Evolutionary conservation across 768 basidiomycete species (phyloP), one percentile per base, ranked within the genome.

Genomic region (Tephrocybe sp.): DNA sequence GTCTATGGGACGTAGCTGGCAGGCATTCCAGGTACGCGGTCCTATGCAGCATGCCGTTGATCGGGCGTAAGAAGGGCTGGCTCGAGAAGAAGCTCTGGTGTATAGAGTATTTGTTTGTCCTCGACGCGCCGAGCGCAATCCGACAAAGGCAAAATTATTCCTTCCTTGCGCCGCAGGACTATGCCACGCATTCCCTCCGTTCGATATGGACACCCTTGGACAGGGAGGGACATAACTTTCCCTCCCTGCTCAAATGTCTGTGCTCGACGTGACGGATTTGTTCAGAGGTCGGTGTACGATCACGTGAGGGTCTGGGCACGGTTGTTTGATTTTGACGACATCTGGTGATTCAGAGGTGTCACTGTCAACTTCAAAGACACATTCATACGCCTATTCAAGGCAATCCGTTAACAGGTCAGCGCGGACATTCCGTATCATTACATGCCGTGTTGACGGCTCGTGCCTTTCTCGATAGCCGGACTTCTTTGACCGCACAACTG

Each of bases 11-110:
- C 38, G 19, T 19, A 18, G n/a, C 36, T 9, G 15, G 36, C 3
- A 38, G 51, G 45, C 51, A 53, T 41, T 25, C 48, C 28, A 53
- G 52, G 52, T 53, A 53, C 52, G 52, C 52, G 41, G 28, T n/a
- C 8, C 19, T 35, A 12, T 21, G 25, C 12, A 19, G 26, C n/a
- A 22, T 45, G 46, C 51, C 45, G 42, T 53, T 39, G 52, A 53
- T 53, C 52, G 52, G 52, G 46, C 46, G 36, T 53, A 39, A 53
- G 52, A 53, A 53, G 52, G 52, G 9, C 21, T 8, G n/a, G 12
- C 9, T 11, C 7, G 13, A 21, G 38, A 24, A 22, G 7, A 6
- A 34, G 32, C 5, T 22, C 15, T 18, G n/a, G n/a, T n/a, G 21
- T 38, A 36, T 27, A 47, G 16, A 22, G 42, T n/a, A 15, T 19